These are phyloP conservation scores for Linnemannia schmuckeri DNA, from an alignment of 192 early-diverging fungal genomes.

Conservation along the genomic window DNA sequence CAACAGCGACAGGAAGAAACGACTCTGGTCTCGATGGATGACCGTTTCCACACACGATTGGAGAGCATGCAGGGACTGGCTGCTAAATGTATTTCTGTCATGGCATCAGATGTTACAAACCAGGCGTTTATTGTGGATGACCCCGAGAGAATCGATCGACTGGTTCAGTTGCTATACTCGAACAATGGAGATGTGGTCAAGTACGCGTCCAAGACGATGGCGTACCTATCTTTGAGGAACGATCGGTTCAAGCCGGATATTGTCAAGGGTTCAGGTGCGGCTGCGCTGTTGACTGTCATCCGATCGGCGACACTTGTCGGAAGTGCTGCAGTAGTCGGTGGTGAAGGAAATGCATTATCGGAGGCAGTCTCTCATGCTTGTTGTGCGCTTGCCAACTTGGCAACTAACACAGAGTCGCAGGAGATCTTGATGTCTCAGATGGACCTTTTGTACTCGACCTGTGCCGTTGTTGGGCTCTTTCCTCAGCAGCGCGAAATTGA, in stretches of 20 bases:
- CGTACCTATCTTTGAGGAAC: constrained; percentile 68
- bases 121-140: constrained; percentile 67
- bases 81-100: constrained; percentile 58
- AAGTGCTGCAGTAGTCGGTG: background rate
- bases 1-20: constrained; percentile 20
- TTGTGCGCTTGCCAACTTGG: constrained; percentile 71
- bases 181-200: constrained; percentile 62
- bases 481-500: constrained; percentile 64
- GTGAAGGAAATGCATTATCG: constrained; percentile 6
- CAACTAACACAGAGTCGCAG: constrained; percentile 66
- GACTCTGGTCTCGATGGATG: constrained; percentile 41
- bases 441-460: constrained; percentile 59
- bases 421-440: constrained; percentile 64
- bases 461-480: constrained; percentile 57
- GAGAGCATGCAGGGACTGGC: constrained; percentile 59
- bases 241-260: constrained; percentile 53
- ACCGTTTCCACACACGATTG: constrained; percentile 43
- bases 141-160: constrained; percentile 48
- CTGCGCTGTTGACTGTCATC: constrained; percentile 25
- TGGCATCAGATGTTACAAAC: constrained; percentile 57
- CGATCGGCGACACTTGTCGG: constrained; percentile 2
- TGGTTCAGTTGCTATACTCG: constrained; percentile 58
- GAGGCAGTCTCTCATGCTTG: constrained; percentile 65
- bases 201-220: constrained; percentile 70
- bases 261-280: constrained; percentile 21